Evolutionary conservation across 129 eudicot species (phyloP).

Genomic region (Solidago caesia): DNA sequence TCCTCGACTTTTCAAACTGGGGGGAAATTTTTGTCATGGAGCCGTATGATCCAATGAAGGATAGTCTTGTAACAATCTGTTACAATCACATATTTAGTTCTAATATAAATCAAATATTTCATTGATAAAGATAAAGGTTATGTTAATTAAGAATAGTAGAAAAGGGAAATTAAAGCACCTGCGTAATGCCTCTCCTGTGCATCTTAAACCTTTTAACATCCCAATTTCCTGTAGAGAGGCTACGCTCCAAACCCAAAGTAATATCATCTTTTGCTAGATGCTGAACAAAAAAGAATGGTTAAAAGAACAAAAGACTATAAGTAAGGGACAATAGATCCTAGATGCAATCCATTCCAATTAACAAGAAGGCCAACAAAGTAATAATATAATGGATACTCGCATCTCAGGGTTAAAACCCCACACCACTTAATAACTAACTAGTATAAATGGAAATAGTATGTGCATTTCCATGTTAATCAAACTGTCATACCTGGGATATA

Average conservation of each 20-base stretch:
- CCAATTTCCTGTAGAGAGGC: constrained; percentile 93
- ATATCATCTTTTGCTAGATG: constrained; percentile 46
- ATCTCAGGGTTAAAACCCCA: too few species aligned
- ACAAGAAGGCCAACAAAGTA: too few species aligned
- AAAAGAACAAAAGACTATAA: not conserved
- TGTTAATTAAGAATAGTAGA: not conserved
- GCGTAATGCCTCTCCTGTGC: constrained; percentile 86
- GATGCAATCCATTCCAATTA: not conserved
- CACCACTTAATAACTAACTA: not conserved
- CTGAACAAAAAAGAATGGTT: constrained; percentile 33
- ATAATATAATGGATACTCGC: too few species aligned
- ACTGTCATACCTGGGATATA: constrained; percentile 57
- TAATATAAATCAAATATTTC: not conserved
- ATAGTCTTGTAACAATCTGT: constrained; percentile 84
- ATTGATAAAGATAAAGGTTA: not conserved
- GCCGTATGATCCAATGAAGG: constrained; percentile 78
- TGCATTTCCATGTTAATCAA: not conserved
- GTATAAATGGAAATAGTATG: not conserved
- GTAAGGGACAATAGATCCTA: not conserved
- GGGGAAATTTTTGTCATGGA: constrained; percentile 82
- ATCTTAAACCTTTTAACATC: constrained; percentile 73
- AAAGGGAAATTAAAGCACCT: constrained; percentile 44
- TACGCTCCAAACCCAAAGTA: constrained; percentile 72
- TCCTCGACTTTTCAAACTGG: constrained; percentile 91
- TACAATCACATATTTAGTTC: not conserved